Base-by-base conservation (phyloP, 495 filamentous ascomycete genomes). In the Penicilliopsis zonata region DNA sequence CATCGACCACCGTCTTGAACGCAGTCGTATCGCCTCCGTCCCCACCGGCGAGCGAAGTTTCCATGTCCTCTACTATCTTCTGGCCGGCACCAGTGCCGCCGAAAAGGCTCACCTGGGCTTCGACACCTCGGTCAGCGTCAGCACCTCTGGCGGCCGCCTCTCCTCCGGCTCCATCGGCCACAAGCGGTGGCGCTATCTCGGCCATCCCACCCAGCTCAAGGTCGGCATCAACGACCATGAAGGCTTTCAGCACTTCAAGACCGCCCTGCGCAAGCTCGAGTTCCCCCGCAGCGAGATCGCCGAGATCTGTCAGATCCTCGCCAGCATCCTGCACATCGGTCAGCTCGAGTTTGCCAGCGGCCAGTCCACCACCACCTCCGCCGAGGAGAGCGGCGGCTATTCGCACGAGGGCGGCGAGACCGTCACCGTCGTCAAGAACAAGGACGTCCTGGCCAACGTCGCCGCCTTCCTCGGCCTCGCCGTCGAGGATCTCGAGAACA, bases 171-270 rank as follows among this genome's bases (percentile, higher is more conserved):
- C 61, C n/a, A 46, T 65, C 10, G 65, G 64, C 13, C 70, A 76
- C 41, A 88, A 82, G 60, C 63, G 90, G 53, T 98, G 90, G 90
- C 75, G 82, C 47, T 98, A 95, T 55, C 67, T 98, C 15, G 90
- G 90, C 13, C 90, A 98, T 48, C 88, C 88, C 2, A 94, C 88
- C 0, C 90, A 98, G 49, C 67, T 98, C 17, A 95, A 94, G 50
- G 84, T 96, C 18, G 90, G 90, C 14, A 83, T 98, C 50, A 94
- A 98, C 49, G 90, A 98, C 52, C 63, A 74, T 3, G 88, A 94
- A 46, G 88, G 88, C 0, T 98, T 98, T 57, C 83, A 92, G 50
- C 80, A 94, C 31, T 98, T 98, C 65, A 98, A 98, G 65, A 94
- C 82, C 0, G 90, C 90, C 3, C 60, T 98, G 31, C 63, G 88